phyloP scores from a whole-genome alignment of 1,284 basidiomycete species.

The Cystobasidium sp. region DNA sequence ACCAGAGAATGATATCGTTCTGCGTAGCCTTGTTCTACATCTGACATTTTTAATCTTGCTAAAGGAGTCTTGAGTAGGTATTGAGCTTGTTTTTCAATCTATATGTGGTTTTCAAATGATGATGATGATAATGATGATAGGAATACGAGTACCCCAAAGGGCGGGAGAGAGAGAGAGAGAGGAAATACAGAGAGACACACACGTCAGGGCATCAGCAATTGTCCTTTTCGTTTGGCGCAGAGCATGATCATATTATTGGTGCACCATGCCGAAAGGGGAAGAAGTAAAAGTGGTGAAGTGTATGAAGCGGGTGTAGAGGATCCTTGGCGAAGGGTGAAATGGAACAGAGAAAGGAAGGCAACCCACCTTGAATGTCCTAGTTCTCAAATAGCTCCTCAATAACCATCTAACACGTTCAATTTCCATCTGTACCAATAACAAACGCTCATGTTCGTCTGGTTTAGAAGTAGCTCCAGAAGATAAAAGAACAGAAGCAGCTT shows the following conservation, averaged over 20 bases:
- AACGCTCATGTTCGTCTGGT: constrained; percentile 80
- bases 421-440: constrained; percentile 88
- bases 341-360: too few species aligned
- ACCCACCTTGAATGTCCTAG: constrained; percentile 81
- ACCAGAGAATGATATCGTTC: constrained; percentile 37
- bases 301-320: too few species aligned
- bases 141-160: too few species aligned
- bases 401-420: constrained; percentile 89
- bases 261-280: too few species aligned
- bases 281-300: too few species aligned
- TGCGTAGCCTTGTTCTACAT: constrained; percentile 39
- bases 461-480: constrained; percentile 78
- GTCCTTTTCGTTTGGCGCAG: too few species aligned
- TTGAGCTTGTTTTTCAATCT: constrained; percentile 86
- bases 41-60: constrained; percentile 38
- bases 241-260: too few species aligned
- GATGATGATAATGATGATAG: too few species aligned
- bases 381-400: constrained; percentile 82
- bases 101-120: neutral
- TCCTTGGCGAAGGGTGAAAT: too few species aligned
- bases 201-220: too few species aligned
- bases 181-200: too few species aligned
- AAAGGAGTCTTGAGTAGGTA: constrained; percentile 71
- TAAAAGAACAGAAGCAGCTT: constrained; percentile 63
- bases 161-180: too few species aligned